These are phyloP conservation scores for Simplicillium aogashimaense DNA, from an alignment of 2,329 filamentous ascomycete species.

Conservation along the genomic window DNA sequence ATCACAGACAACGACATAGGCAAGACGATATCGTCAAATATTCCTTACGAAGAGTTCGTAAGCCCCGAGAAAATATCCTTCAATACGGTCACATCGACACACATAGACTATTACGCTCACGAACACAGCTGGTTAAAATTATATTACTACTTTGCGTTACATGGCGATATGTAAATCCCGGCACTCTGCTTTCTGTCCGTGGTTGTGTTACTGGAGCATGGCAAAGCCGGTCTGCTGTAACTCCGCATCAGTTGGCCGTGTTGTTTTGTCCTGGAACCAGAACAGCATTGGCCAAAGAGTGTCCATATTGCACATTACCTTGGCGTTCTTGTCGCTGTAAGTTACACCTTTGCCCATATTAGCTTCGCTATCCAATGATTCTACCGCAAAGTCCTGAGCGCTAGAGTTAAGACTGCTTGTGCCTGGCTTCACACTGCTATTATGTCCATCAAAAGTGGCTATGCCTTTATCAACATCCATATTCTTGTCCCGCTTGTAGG, in stretches of 20 bases:
- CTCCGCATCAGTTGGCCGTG: slow-evolving; percentile 34
- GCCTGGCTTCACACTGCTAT: slow-evolving; percentile 32
- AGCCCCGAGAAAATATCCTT: too few relatives aligned
- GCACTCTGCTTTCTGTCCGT: too few relatives aligned
- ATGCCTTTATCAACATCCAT: slow-evolving; percentile 28
- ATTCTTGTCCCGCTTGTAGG: slow-evolving; percentile 48
- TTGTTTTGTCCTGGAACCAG: slow-evolving; percentile 51
- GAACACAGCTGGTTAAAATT: too few relatives aligned
- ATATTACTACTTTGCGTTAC: too few relatives aligned
- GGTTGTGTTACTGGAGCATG: slow-evolving; percentile 16
- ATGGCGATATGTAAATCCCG: too few relatives aligned
- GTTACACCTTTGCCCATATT: slow-evolving; percentile 14
- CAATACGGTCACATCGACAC: too few relatives aligned
- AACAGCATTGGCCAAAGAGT: slow-evolving; percentile 26
- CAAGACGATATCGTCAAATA: too few relatives aligned
- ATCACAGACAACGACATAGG: too few relatives aligned
- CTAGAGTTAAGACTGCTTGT: slow-evolving; percentile 48
- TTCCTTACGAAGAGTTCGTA: too few relatives aligned
- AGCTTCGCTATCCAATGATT: slow-evolving; percentile 38
- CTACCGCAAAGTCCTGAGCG: slow-evolving; percentile 34
- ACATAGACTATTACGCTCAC: too few relatives aligned
- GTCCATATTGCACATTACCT: slow-evolving; percentile 40
- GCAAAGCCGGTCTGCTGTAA: slow-evolving; percentile 43
- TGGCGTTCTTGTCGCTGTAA: slow-evolving; percentile 17
- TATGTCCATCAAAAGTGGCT: slow-evolving; percentile 22